These are phyloP conservation scores for Globisporangium alternatum DNA, from an alignment of 352 stramenopile species.

Conservation along the genomic window DNA sequence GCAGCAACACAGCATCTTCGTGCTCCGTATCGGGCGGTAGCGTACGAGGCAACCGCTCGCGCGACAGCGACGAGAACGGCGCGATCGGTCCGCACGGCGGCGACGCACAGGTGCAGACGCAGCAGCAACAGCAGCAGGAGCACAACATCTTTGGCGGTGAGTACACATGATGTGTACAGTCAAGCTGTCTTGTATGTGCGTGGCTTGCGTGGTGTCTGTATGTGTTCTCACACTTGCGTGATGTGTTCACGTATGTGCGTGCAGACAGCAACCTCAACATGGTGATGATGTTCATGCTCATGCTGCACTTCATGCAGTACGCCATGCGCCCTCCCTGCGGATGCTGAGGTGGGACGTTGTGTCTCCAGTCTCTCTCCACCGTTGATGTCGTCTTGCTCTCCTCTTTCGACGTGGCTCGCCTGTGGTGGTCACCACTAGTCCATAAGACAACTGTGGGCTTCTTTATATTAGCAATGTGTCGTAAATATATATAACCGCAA, in stretches of 20 bases:
- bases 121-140: constrained; percentile 28
- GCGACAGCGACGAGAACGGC: constrained; percentile 4
- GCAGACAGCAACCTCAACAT: constrained; percentile 82
- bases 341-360: constrained; percentile 45
- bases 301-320: constrained; percentile 88
- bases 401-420: too few species aligned
- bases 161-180: background rate
- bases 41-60: constrained; percentile 7
- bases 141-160: constrained; percentile 87
- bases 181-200: background rate
- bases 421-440: too few species aligned
- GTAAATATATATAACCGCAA: background rate
- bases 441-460: background rate
- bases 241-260: background rate
- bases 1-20: constrained; percentile 20
- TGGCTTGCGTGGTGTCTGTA: background rate
- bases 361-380: background rate
- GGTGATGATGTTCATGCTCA: constrained; percentile 81
- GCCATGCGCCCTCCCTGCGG: constrained; percentile 81
- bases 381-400: background rate
- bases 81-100: constrained; percentile 4
- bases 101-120: constrained; percentile 23
- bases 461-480: background rate
- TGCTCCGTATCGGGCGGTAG: constrained; percentile 33
- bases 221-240: background rate